phyloP scores from a whole-genome alignment of 2,329 filamentous ascomycete genomes.

The Talaromyces sp. region DNA sequence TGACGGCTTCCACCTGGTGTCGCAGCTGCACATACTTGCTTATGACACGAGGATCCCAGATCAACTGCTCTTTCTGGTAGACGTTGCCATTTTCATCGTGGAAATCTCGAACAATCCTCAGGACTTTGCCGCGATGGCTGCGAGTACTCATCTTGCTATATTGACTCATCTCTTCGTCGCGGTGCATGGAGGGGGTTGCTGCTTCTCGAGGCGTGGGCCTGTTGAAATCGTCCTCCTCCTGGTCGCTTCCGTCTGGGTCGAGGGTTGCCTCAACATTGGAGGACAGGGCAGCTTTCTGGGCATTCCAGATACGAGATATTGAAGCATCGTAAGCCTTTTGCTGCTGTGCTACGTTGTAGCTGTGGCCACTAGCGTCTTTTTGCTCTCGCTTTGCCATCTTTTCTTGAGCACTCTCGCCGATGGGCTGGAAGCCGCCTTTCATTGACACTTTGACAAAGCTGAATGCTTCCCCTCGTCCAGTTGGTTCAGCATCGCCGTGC shows the following conservation, averaged over 20 bases:
- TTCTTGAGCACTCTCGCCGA: conserved; percentile 82
- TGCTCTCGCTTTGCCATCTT: conserved; percentile 72
- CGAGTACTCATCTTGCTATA: conserved; percentile 65
- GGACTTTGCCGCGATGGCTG: conserved; percentile 61
- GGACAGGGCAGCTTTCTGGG: conserved; percentile 72
- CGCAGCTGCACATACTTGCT: conserved; percentile 78
- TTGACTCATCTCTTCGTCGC: conserved; percentile 72
- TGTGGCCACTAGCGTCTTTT: conserved; percentile 73
- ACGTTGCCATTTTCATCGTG: conserved; percentile 60
- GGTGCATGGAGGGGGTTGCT: conserved; percentile 50
- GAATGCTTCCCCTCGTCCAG: conserved; percentile 86
- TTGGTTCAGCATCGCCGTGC: conserved; percentile 91
- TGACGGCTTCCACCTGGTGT: conserved; percentile 63
- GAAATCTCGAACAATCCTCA: conserved; percentile 68
- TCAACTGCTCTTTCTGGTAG: conserved; percentile 51
- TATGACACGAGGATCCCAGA: conserved; percentile 81
- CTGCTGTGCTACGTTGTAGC: conserved; percentile 94
- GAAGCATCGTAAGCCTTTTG: conserved; percentile 87
- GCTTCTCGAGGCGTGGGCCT: conserved; percentile 60
- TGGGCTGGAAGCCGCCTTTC: conserved; percentile 93
- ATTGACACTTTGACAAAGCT: conserved; percentile 97
- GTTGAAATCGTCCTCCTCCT: conserved; percentile 42
- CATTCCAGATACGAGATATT: conserved; percentile 87
- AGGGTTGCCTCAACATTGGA: conserved; percentile 64
- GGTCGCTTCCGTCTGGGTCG: conserved; percentile 54